Conservation (phyloP, 257 asterid species). For the Datura wrightii region DNA sequence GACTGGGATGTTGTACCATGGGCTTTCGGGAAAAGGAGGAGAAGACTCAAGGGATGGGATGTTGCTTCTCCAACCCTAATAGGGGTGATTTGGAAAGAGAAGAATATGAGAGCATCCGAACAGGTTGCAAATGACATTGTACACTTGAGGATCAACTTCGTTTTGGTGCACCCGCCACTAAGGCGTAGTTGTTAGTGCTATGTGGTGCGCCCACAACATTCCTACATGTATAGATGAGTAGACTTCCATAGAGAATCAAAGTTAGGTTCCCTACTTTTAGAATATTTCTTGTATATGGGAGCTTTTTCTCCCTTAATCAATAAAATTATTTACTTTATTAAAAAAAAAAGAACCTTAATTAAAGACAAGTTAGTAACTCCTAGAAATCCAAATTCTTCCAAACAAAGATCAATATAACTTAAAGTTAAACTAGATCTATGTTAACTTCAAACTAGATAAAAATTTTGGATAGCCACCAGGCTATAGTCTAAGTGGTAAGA, state of each 20-base stretch:
- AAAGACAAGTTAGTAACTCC: background rate
- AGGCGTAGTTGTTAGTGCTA: background rate
- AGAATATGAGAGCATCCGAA: background rate
- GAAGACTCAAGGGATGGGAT: background rate
- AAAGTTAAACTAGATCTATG: background rate
- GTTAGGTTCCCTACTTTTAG: background rate
- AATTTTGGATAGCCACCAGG: constrained; percentile 8
- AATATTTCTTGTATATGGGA: background rate
- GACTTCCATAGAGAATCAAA: background rate
- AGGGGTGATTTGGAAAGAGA: constrained; percentile 8
- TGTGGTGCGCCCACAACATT: background rate
- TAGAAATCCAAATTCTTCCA: background rate
- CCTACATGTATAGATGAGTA: background rate
- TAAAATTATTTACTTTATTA: background rate
- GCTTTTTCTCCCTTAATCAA: background rate
- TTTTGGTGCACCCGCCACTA: background rate
- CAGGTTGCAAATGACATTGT: background rate
- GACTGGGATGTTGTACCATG: background rate
- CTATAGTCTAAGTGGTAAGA: background rate
- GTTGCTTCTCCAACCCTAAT: background rate
- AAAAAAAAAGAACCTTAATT: background rate
- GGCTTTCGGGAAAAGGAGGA: background rate
- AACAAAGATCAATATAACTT: background rate
- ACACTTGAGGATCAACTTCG: background rate
- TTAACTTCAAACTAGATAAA: background rate